A percentile compares a stretch with the other conserved stretches of the same genome.
Conservation (phyloP, 257 asterid genomes). For the Solanum clarkiae region DNA sequence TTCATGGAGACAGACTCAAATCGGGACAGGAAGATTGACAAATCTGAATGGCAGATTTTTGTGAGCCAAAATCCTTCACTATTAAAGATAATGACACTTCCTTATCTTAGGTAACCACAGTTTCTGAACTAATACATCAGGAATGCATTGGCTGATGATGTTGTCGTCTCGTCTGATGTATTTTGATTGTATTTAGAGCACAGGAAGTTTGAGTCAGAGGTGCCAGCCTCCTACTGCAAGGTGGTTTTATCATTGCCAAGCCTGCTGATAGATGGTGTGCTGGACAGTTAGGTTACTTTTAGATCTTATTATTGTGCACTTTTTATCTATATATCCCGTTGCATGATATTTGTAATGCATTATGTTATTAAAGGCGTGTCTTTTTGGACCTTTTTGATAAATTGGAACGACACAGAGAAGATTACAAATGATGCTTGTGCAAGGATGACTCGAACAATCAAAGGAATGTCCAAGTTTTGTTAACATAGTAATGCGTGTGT, state of each 20-base stretch:
- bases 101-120: slow-evolving; percentile 53
- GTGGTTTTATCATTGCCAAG: not conserved
- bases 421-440: not conserved
- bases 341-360: not conserved
- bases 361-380: not conserved
- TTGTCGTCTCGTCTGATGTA: not conserved
- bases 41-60: no score
- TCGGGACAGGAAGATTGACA: no score
- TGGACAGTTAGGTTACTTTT: not conserved
- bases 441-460: not conserved
- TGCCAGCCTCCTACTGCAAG: not conserved
- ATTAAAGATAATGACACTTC: slow-evolving; percentile 94
- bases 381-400: not conserved
- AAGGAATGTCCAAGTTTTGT: not conserved
- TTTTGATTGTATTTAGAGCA: not conserved
- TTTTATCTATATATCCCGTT: not conserved
- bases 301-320: not conserved
- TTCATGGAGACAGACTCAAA: no score
- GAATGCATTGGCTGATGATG: not conserved
- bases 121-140: not conserved
- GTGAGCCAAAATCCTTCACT: slow-evolving; percentile 67
- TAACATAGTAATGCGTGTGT: not conserved
- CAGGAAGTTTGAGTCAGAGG: not conserved
- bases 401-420: not conserved
- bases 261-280: not conserved